Percentiles rank a stretch among this genome's conserved stretches.
phyloP scores from a whole-genome alignment of 2,329 filamentous ascomycete genomes.

The Stemphylium beticola region DNA sequence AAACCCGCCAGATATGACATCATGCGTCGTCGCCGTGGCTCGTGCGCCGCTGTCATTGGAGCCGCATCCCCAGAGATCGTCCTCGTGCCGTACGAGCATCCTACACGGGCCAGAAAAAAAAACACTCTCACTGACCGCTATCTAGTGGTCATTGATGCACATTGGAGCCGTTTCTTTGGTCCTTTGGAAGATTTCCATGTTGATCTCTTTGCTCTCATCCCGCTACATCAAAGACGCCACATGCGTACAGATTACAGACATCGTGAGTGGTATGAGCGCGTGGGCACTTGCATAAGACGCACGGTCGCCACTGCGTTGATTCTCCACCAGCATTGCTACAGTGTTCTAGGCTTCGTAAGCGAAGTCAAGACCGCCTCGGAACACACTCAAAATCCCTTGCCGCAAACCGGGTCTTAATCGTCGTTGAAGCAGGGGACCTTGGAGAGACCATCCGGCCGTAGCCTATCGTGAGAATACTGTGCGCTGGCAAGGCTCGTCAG shows the following conservation, averaged over 20 bases:
- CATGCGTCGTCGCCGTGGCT: conserved; percentile 9
- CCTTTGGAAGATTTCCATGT: conserved; percentile 2
- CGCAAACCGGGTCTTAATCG: neutral
- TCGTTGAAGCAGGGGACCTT: conserved; percentile 9
- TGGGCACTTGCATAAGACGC: conserved; percentile 13
- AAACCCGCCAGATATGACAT: conserved; percentile 18
- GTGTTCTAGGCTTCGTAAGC: neutral
- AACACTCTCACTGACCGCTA: neutral
- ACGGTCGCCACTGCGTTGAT: neutral
- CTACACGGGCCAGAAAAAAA: neutral
- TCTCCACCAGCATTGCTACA: neutral
- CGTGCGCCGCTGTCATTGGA: conserved; percentile 19
- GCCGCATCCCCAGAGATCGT: conserved; percentile 17
- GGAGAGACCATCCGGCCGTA: conserved; percentile 7
- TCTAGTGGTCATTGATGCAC: neutral
- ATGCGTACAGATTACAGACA: too few relatives aligned
- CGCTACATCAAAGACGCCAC: too few relatives aligned
- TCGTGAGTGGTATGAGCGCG: too few relatives aligned
- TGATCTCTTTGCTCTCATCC: too few relatives aligned
- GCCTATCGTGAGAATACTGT: conserved; percentile 19
- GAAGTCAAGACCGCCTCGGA: neutral
- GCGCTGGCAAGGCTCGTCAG: conserved; percentile 23
- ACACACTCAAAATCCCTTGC: neutral
- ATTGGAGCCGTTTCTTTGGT: neutral
- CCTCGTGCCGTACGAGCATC: neutral